phyloP scores from a whole-genome alignment of 2,329 filamentous ascomycete species.

The Westerdykella aurantiaca region DNA sequence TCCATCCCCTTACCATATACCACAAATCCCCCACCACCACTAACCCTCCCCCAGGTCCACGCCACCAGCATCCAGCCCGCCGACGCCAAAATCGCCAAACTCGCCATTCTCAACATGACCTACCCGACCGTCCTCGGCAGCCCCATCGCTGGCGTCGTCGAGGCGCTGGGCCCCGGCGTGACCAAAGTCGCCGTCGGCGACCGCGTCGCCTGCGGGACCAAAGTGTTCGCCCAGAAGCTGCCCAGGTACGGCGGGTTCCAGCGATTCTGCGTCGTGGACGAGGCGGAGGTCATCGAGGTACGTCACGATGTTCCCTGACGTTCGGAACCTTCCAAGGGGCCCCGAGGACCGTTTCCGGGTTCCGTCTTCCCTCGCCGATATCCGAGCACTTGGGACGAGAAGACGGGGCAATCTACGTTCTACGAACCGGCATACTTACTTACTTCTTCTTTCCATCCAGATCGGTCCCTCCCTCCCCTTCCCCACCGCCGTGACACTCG shows the following conservation, averaged over 20 bases:
- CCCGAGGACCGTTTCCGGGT: too few relatives aligned
- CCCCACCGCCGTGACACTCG: slow-evolving; percentile 15
- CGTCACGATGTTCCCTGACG: not conserved
- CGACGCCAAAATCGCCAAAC: slow-evolving; percentile 21
- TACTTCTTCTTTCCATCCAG: slow-evolving; percentile 3
- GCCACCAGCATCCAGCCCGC: slow-evolving; percentile 24
- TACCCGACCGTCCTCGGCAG: slow-evolving; percentile 25
- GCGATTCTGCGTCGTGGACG: slow-evolving; percentile 14
- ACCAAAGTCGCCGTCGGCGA: slow-evolving; percentile 29
- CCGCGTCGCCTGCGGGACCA: slow-evolving; percentile 22
- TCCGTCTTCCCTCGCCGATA: too few relatives aligned
- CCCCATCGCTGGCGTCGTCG: slow-evolving; percentile 26
- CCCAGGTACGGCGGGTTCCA: slow-evolving; percentile 17
- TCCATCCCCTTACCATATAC: not conserved
- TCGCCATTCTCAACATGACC: slow-evolving; percentile 15
- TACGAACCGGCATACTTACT: not conserved
- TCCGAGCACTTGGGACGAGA: too few relatives aligned
- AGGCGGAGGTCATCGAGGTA: slow-evolving; percentile 12
- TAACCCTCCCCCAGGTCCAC: slow-evolving; percentile 8
- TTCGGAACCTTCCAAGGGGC: not conserved
- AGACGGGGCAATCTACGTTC: too few relatives aligned
- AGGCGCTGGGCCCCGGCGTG: slow-evolving; percentile 26
- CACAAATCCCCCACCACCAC: too few relatives aligned
- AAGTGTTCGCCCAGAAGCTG: slow-evolving; percentile 15
- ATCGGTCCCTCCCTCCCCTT: slow-evolving; percentile 10